Base-by-base conservation (phyloP, 352 stramenopile genomes). In the Phytopythium litorale region DNA sequence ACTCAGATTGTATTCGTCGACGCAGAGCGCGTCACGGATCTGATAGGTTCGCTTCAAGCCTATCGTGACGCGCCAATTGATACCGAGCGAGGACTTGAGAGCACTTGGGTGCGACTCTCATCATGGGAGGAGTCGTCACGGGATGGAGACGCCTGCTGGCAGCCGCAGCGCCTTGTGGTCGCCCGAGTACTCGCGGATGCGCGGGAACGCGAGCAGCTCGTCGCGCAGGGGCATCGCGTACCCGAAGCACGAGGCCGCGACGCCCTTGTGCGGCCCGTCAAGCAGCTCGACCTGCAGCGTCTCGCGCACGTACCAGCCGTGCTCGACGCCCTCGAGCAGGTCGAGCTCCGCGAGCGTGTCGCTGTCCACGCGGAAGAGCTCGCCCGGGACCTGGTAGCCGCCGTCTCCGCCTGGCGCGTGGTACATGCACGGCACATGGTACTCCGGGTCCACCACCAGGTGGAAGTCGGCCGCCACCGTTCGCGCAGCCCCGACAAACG, bases 341-440 rank as follows among this genome's bases (percentile, higher is more conserved):
- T 89, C 78, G 33, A 92, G 72, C 32, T 75, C 81, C 28, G 71
- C 64, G 25, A 94, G 49, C 13, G 67, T 71, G 43, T 86, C 77
- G 4, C 63, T 55, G 50, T 92, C 85, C 1, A 92, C 74, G 46
- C 65, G 71, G 60, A 74, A 94, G 53, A 92, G 56, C 59, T 94
- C 84, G 1, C 84, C 85, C 0, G 65, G 56, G 28, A 90, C 73
- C 37, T 50, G 53, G 64, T 87, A 83, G n/a, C 73, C 76, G 16
- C 70, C 64, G 11, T 61, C 62, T 0, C 35, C 52, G 0, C 35
- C 46, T 3, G 71, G 71, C 19, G 75, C 73, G 35, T 74, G 77
- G 60, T 87, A 89, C 52, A 88, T 66, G 66, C 78, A 89, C 32
- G 75, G 84, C n/a, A 90, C 82, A 51, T 73, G 87, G 33, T 72